Conservation (phyloP, 129 eudicot genomes). For the Lonicera japonica region DNA sequence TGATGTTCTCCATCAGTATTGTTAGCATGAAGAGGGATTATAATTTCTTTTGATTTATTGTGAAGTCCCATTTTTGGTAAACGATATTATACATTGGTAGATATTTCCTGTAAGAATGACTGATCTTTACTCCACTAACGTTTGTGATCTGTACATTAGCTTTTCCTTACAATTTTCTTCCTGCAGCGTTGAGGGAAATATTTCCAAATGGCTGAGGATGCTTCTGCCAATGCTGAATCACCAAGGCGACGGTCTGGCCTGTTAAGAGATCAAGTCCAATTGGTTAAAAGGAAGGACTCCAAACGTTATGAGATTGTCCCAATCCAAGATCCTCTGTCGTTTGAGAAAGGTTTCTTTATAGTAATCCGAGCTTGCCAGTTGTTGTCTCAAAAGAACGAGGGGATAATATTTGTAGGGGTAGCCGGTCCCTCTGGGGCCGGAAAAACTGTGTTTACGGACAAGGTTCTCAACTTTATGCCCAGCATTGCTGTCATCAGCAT, state of each 20-base stretch:
- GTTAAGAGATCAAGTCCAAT: slow-evolving; percentile 88
- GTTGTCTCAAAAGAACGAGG: slow-evolving; percentile 85
- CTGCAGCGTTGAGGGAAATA: slow-evolving; percentile 12
- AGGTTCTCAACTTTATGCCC: slow-evolving; percentile 79
- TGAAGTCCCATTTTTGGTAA: no score
- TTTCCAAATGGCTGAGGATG: slow-evolving; percentile 49
- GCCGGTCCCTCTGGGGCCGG: slow-evolving; percentile 99
- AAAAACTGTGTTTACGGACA: slow-evolving; percentile 85
- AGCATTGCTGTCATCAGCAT: slow-evolving; percentile 81
- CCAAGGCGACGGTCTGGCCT: slow-evolving; percentile 82
- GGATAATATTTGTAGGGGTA: slow-evolving; percentile 80
- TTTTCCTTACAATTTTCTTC: not conserved
- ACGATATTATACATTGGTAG: no score
- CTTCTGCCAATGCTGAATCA: slow-evolving; percentile 44
- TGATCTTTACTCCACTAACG: no score
- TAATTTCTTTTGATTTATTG: no score
- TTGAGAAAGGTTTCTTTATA: slow-evolving; percentile 91
- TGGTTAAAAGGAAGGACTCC: slow-evolving; percentile 71
- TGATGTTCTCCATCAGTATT: no score
- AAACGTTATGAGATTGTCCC: slow-evolving; percentile 80
- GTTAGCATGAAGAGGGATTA: no score
- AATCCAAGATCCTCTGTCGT: slow-evolving; percentile 68
- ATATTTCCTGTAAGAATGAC: no score
- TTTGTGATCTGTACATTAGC: no score
- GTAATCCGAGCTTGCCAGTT: slow-evolving; percentile 94